These are phyloP conservation scores for Aspergillus pseudoviridinutans DNA, from an alignment of 2,329 filamentous ascomycete species.

Conservation along the genomic window DNA sequence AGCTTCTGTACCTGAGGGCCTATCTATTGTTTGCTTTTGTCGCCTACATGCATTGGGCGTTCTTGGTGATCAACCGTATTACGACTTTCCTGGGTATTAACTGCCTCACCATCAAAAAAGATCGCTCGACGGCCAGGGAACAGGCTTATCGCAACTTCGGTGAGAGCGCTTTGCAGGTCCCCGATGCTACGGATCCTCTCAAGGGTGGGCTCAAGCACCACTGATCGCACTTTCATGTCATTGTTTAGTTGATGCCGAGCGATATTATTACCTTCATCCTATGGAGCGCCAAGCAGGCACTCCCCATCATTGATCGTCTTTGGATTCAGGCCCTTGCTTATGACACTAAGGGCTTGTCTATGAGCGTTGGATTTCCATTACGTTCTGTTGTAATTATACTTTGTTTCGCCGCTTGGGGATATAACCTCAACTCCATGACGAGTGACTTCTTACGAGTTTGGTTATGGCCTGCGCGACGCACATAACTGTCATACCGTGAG, in stretches of 20 bases:
- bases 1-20: constrained; percentile 75
- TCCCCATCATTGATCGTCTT: neutral
- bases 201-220: constrained; percentile 16
- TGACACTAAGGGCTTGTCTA: neutral
- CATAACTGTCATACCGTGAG: neutral
- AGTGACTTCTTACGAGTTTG: neutral
- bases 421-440: neutral
- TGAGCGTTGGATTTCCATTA: neutral
- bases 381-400: neutral
- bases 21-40: constrained; percentile 80
- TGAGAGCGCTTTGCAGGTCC: constrained; percentile 15
- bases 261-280: neutral
- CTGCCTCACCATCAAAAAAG: constrained; percentile 72
- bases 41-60: constrained; percentile 93
- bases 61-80: constrained; percentile 84
- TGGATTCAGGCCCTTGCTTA: neutral
- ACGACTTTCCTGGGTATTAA: constrained; percentile 91
- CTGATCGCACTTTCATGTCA: constrained; percentile 4
- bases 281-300: neutral
- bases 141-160: constrained; percentile 34
- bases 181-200: constrained; percentile 2
- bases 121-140: constrained; percentile 31
- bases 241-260: neutral
- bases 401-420: neutral
- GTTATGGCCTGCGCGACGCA: constrained; percentile 8